Conservation (phyloP, 2,329 filamentous ascomycete genomes). For the Alternaria sp. region DNA sequence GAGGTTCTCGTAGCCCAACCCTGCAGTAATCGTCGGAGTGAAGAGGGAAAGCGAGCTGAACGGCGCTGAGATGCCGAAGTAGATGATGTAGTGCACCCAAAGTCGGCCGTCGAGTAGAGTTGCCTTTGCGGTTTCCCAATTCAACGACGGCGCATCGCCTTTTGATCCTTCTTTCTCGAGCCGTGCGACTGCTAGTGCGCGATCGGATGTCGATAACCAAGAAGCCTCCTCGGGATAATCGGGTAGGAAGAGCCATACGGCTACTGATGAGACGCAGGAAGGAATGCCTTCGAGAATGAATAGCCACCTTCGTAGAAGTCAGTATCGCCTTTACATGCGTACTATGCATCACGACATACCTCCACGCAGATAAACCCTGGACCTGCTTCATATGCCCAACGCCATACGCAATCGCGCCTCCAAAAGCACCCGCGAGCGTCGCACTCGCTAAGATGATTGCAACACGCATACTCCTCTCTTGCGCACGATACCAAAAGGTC, state of each 20-base stretch:
- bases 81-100: constrained; percentile 58
- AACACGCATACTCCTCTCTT: constrained; percentile 65
- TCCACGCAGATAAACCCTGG: constrained; percentile 42
- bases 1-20: constrained; percentile 60
- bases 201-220: constrained; percentile 55
- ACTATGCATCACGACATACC: constrained; percentile 2
- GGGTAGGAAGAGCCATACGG: constrained; percentile 55
- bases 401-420: constrained; percentile 62
- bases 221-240: constrained; percentile 58
- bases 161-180: constrained; percentile 54
- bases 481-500: constrained; percentile 62
- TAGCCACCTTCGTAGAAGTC: not conserved
- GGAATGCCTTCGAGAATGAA: constrained; percentile 37
- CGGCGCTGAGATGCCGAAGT: constrained; percentile 32
- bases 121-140: constrained; percentile 55
- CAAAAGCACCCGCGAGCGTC: constrained; percentile 63
- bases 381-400: constrained; percentile 51
- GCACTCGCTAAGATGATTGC: constrained; percentile 63
- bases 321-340: not conserved
- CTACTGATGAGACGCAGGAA: constrained; percentile 22
- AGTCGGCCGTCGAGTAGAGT: constrained; percentile 59
- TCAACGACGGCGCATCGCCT: constrained; percentile 47
- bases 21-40: constrained; percentile 69
- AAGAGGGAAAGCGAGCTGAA: constrained; percentile 59
- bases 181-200: constrained; percentile 42